Percentiles rank a stretch among this genome's conserved stretches.
Evolutionary conservation across 768 basidiomycete species (phyloP).

Genomic region (Cyathus striatus): DNA sequence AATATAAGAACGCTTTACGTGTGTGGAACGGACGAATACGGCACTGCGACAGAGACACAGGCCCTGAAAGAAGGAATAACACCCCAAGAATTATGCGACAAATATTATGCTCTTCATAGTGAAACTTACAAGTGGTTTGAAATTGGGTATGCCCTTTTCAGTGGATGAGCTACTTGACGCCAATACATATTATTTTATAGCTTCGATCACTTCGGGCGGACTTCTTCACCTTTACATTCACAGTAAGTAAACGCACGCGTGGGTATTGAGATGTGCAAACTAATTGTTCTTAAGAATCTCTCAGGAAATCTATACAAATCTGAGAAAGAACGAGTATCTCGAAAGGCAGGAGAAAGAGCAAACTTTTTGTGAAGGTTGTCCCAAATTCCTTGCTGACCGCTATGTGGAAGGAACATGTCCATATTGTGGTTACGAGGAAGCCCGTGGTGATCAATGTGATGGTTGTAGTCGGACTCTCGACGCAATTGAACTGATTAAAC

Average conservation of each 20-base stretch:
- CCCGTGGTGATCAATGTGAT: constrained; percentile 98
- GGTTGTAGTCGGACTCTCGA: constrained; percentile 88
- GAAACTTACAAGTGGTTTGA: constrained; percentile 98
- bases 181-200: constrained; percentile 28
- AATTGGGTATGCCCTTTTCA: constrained; percentile 56
- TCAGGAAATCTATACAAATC: constrained; percentile 83
- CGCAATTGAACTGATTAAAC: constrained; percentile 88
- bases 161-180: background rate
- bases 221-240: constrained; percentile 85
- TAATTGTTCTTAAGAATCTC: constrained; percentile 56
- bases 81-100: constrained; percentile 80
- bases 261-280: constrained; percentile 1
- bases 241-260: constrained; percentile 42
- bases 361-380: constrained; percentile 90
- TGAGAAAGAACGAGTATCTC: constrained; percentile 72
- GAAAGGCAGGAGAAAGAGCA: constrained; percentile 86
- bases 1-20: constrained; percentile 91
- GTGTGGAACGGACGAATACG: constrained; percentile 99
- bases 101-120: constrained; percentile 83
- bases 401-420: constrained; percentile 99
- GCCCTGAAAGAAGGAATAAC: constrained; percentile 84
- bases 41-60: constrained; percentile 98
- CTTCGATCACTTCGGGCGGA: constrained; percentile 95
- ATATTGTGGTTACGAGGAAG: constrained; percentile 88
- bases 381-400: constrained; percentile 94